phyloP scores from a whole-genome alignment of 2,329 filamentous ascomycete species.

The Neofusicoccum ribis region DNA sequence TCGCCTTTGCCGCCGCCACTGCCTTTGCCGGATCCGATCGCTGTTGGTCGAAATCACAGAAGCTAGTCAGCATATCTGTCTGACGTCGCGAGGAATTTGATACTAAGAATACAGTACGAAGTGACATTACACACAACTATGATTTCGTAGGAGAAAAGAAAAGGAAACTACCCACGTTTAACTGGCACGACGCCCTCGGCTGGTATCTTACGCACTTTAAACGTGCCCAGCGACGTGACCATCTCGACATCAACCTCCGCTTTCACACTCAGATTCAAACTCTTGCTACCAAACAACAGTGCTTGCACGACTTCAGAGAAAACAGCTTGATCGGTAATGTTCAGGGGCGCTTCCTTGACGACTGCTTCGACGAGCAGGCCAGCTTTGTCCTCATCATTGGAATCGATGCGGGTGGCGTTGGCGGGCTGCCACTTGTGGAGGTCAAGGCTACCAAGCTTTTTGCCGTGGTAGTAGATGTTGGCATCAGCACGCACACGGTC shows the following conservation, averaged over 20 bases:
- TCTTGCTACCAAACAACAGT: slow-evolving; percentile 70
- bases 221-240: slow-evolving; percentile 75
- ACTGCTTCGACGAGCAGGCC: slow-evolving; percentile 72
- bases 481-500: slow-evolving; percentile 73
- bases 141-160: slow-evolving; percentile 37
- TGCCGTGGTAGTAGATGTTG: slow-evolving; percentile 75
- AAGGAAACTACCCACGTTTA: slow-evolving; percentile 79
- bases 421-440: slow-evolving; percentile 80
- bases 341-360: slow-evolving; percentile 76
- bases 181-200: slow-evolving; percentile 81
- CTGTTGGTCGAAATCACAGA: slow-evolving; percentile 25
- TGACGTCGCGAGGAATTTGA: slow-evolving; percentile 17
- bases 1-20: slow-evolving; percentile 32
- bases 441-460: slow-evolving; percentile 79
- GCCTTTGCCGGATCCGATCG: slow-evolving; percentile 30
- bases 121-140: slow-evolving; percentile 5
- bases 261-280: slow-evolving; percentile 71
- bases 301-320: slow-evolving; percentile 80
- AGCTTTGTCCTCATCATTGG: slow-evolving; percentile 57
- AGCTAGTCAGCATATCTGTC: slow-evolving; percentile 31
- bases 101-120: slow-evolving; percentile 13
- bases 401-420: slow-evolving; percentile 71
- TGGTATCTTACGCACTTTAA: slow-evolving; percentile 81
- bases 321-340: slow-evolving; percentile 76
- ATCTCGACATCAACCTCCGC: slow-evolving; percentile 83